Conservation (phyloP, 2,329 filamentous ascomycete genomes). For the Colletotrichum sp. region DNA sequence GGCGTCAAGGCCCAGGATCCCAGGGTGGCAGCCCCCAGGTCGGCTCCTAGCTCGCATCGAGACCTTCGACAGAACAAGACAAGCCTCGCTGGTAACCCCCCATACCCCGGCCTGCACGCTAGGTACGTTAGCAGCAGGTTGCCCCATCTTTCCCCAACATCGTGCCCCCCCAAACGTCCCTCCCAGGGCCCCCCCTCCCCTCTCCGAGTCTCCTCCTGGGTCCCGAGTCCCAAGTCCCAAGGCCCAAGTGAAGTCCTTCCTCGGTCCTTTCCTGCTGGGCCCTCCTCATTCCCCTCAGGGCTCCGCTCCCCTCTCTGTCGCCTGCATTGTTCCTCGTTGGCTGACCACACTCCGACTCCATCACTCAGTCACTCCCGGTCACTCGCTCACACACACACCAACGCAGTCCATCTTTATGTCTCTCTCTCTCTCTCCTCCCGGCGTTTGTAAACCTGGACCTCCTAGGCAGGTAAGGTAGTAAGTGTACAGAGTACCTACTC, state of each 20-base stretch:
- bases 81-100: slow-evolving; percentile 1
- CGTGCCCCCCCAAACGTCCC: background rate
- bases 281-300: slow-evolving; percentile 9
- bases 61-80: slow-evolving; percentile 12
- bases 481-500: background rate
- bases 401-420: background rate
- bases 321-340: background rate
- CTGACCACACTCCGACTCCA: background rate
- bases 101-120: slow-evolving; percentile 15
- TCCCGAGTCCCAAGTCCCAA: background rate
- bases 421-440: background rate
- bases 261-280: slow-evolving; percentile 3
- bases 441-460: background rate
- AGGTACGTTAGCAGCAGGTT: background rate
- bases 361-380: background rate
- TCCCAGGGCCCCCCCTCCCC: background rate
- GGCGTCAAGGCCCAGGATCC: slow-evolving; percentile 4
- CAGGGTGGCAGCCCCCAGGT: background rate
- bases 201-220: background rate
- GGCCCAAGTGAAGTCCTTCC: background rate
- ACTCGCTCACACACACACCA: background rate
- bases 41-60: slow-evolving; percentile 7
- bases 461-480: background rate
- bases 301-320: background rate
- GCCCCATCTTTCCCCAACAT: slow-evolving; percentile 23